phyloP scores from a whole-genome alignment of 345 rosid genomes.

The Camelina hispida region DNA sequence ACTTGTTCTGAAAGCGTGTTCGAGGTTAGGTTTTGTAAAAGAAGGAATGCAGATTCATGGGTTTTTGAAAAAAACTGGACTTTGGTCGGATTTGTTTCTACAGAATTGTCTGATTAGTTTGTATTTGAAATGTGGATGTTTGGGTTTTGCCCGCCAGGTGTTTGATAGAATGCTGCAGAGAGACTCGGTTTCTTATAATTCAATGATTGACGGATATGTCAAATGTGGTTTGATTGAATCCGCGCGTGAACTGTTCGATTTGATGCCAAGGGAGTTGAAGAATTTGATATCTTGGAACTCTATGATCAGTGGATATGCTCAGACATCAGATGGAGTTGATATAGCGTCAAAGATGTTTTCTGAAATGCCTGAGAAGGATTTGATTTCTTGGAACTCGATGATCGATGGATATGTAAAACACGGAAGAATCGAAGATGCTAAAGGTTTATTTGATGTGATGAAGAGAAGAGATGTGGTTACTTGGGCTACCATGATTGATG shows the following conservation, averaged over 20 bases:
- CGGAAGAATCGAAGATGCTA: conserved; percentile 54
- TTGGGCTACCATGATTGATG: conserved; percentile 66
- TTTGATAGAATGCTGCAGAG: conserved; percentile 48
- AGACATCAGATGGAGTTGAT: conserved; percentile 44
- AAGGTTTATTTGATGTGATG: conserved; percentile 52
- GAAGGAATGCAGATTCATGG: conserved; percentile 55
- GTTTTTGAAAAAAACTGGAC: conserved; percentile 46
- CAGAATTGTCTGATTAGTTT: conserved; percentile 48
- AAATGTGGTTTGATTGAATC: conserved; percentile 55
- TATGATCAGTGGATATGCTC: conserved; percentile 61
- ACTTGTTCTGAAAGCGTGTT: conserved; percentile 52
- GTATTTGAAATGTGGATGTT: conserved; percentile 48
- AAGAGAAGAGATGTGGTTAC: conserved; percentile 58
- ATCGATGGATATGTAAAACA: conserved; percentile 59
- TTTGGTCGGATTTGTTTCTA: conserved; percentile 51
- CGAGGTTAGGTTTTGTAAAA: conserved; percentile 32
- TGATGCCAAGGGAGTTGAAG: conserved; percentile 50
- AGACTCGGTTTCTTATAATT: conserved; percentile 54
- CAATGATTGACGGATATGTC: conserved; percentile 57
- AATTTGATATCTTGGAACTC: conserved; percentile 71
- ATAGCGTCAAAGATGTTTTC: conserved; percentile 55
- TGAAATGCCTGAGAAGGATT: conserved; percentile 61
- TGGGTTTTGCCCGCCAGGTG: conserved; percentile 46
- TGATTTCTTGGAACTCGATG: conserved; percentile 71
- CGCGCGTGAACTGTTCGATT: conserved; percentile 55